Percentiles rank a stretch among this genome's conserved stretches.
phyloP scores from a whole-genome alignment of 352 stramenopile species.

The Phytophthora constricta region DNA sequence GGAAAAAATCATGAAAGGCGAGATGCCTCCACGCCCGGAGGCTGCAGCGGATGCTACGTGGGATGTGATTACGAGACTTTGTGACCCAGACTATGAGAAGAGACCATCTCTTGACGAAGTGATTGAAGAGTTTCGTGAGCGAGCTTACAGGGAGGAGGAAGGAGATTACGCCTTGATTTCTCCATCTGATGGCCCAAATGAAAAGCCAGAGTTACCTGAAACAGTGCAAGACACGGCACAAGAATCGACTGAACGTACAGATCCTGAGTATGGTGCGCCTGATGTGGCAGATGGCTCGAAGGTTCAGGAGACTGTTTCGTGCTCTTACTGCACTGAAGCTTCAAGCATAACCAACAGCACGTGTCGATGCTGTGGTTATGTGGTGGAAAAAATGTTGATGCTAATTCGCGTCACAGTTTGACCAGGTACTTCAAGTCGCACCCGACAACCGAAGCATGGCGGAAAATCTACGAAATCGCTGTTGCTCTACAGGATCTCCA shows the following conservation, averaged over 20 bases:
- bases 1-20: neutral
- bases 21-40: neutral
- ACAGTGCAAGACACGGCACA: too few relatives aligned
- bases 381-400: neutral
- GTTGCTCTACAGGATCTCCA: slow-evolving; percentile 4
- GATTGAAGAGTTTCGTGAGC: neutral
- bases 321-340: too few relatives aligned
- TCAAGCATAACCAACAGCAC: too few relatives aligned
- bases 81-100: neutral
- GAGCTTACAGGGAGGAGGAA: too few relatives aligned
- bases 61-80: neutral
- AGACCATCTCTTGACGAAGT: neutral
- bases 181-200: too few relatives aligned
- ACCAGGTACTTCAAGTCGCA: neutral
- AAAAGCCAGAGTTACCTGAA: too few relatives aligned
- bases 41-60: neutral
- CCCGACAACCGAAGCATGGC: neutral
- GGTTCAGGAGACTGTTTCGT: too few relatives aligned
- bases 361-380: neutral
- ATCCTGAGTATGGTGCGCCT: too few relatives aligned
- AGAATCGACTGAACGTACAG: too few relatives aligned
- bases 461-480: slow-evolving; percentile 4
- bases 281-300: too few relatives aligned
- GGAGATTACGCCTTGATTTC: too few relatives aligned
- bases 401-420: neutral